Conservation (phyloP, 202 grass and related monocot species). For the Zoysia matrella region DNA sequence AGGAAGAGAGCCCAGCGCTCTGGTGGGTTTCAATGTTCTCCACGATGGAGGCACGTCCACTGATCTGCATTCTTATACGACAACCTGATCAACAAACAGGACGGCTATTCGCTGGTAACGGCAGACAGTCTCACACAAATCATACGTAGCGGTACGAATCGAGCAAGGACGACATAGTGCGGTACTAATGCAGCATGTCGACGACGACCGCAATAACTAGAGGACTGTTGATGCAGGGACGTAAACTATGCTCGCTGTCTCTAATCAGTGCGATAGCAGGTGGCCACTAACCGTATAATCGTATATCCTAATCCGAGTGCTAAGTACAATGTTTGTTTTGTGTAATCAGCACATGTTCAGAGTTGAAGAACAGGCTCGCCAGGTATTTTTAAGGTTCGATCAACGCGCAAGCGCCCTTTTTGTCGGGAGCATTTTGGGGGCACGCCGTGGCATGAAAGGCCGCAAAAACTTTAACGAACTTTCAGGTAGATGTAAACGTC, state of each 20-base stretch:
- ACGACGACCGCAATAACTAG: neutral
- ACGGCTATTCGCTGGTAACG: neutral
- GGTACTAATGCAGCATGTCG: neutral
- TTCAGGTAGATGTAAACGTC: slow-evolving; percentile 34
- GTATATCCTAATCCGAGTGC: slow-evolving; percentile 24
- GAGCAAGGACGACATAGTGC: slow-evolving; percentile 4
- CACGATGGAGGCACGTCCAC: slow-evolving; percentile 51
- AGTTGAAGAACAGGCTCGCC: slow-evolving; percentile 1
- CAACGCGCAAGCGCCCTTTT: slow-evolving; percentile 4
- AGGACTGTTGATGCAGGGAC: neutral
- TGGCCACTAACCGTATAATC: slow-evolving; percentile 30
- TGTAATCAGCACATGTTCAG: slow-evolving; percentile 33
- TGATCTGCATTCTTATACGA: slow-evolving; percentile 30
- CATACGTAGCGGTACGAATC: neutral
- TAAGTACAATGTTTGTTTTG: neutral
- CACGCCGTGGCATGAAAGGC: slow-evolving; percentile 1
- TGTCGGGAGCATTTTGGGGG: slow-evolving; percentile 28
- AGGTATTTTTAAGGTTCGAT: slow-evolving; percentile 18
- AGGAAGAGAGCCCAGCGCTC: slow-evolving; percentile 15
- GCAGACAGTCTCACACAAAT: neutral
- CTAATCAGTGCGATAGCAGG: slow-evolving; percentile 33
- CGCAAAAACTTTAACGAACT: slow-evolving; percentile 14
- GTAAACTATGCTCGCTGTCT: slow-evolving; percentile 48
- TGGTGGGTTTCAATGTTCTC: slow-evolving; percentile 48
- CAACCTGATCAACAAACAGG: neutral